Evolutionary conservation across 1,284 basidiomycete species (phyloP).

Genomic region (Rhodotorula mucilaginosa): DNA sequence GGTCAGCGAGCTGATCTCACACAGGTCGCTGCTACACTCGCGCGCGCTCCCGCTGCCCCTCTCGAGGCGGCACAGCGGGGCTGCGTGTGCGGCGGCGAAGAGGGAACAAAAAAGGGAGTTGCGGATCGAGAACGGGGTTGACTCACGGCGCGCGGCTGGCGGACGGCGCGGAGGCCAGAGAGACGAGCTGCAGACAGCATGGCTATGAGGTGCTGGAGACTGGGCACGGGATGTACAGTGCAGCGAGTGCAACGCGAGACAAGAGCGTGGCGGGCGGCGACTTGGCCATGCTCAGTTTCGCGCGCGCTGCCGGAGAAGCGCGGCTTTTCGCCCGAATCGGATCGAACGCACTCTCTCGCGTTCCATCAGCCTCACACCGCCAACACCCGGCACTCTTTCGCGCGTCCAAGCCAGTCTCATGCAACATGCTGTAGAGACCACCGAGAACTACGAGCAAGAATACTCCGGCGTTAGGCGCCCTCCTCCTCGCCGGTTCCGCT

Average conservation of each 20-base stretch:
- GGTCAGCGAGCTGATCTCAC: too few relatives aligned
- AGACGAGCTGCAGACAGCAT: constrained; percentile 38
- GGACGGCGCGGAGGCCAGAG: constrained; percentile 33
- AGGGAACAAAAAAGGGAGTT: too few relatives aligned
- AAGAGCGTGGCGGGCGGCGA: not conserved
- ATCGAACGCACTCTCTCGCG: too few relatives aligned
- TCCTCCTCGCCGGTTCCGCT: not conserved
- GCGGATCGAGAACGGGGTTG: not conserved
- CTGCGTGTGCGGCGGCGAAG: too few relatives aligned
- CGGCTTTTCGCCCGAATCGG: not conserved
- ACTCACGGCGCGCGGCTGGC: constrained; percentile 29
- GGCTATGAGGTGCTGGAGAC: not conserved
- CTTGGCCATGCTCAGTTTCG: constrained; percentile 16
- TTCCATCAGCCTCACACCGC: too few relatives aligned
- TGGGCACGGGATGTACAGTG: not conserved
- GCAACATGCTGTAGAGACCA: too few relatives aligned
- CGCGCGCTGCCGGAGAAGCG: constrained; percentile 14
- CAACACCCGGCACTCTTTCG: too few relatives aligned
- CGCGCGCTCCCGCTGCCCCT: too few relatives aligned
- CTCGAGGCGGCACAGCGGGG: too few relatives aligned
- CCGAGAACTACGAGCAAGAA: too few relatives aligned
- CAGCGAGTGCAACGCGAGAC: not conserved
- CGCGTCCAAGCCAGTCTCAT: too few relatives aligned
- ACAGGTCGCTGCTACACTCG: too few relatives aligned
- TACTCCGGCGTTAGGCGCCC: not conserved